Percentiles rank a stretch among this genome's conserved stretches.
phyloP scores from a whole-genome alignment of 2,329 filamentous ascomycete species.

The Capronia epimyces region DNA sequence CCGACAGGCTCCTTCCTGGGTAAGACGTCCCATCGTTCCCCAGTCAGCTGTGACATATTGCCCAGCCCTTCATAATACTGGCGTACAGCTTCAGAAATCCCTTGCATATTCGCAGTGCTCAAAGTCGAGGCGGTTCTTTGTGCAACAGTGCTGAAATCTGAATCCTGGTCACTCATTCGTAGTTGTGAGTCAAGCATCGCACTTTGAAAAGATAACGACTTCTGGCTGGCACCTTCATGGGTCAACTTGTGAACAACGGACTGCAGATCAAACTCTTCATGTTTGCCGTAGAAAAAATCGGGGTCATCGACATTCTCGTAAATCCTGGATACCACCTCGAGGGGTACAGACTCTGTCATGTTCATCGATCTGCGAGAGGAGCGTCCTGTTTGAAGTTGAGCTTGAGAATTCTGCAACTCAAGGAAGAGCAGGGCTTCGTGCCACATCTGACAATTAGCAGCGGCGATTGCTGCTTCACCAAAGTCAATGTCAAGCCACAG shows the following conservation, averaged over 20 bases:
- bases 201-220: constrained; percentile 82
- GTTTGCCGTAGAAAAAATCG: constrained; percentile 89
- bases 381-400: constrained; percentile 36
- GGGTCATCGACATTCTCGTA: constrained; percentile 93
- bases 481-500: constrained; percentile 85
- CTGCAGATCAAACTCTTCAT: constrained; percentile 68
- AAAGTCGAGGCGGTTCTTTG: constrained; percentile 41
- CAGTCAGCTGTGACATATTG: neutral
- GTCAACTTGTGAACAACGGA: constrained; percentile 78
- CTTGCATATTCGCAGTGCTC: constrained; percentile 74
- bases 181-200: constrained; percentile 86
- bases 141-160: constrained; percentile 47
- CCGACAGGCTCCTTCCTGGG: neutral
- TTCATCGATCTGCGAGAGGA: constrained; percentile 63
- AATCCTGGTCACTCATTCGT: constrained; percentile 48
- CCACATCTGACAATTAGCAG: constrained; percentile 73
- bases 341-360: constrained; percentile 50
- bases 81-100: constrained; percentile 69
- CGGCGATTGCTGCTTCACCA: constrained; percentile 62
- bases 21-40: constrained; percentile 9
- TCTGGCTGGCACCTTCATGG: constrained; percentile 80
- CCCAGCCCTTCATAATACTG: constrained; percentile 37
- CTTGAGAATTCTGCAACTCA: constrained; percentile 62
- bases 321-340: constrained; percentile 69
- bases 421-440: constrained; percentile 79